Base-by-base conservation (phyloP, 306 rosid species). In the Acacia melanoxylon region DNA sequence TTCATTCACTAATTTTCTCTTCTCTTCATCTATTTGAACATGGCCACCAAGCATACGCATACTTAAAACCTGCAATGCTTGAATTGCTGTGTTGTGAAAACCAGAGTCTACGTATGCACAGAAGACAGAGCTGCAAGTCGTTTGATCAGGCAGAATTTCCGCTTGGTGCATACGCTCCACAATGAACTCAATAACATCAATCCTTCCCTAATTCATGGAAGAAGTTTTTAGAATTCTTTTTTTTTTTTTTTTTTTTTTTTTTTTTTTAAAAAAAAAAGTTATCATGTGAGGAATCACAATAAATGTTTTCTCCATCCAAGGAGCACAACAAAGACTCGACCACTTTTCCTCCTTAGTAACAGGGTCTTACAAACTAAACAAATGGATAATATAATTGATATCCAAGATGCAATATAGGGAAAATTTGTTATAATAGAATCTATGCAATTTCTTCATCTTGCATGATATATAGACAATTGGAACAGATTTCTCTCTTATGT, bases 21-120 rank as follows among this genome's bases (percentile, higher is more conserved):
- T 80, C 66, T 87, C 80, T 61, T 67, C 59, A 81, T 76, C 68
- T 29, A 78, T 45, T 70, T 84, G 82, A 19, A 80, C 89, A 68
- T 90, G 85, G 29, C 75, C 52, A 65, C 85, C 77, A 77, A 95
- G 46, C 97, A 93, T 86, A 2, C 89, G 92, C 84, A 89, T 66
- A 59, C 89, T 86, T 81, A 88, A 86, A 81, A 91, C 91, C 75
- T 89, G 94, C 82, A 91, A 83, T 81, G 94, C 94, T 86, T 91
- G 91, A 41, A 91, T 71, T 45, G 92, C 92, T 61, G 94, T 91
- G 89, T 58, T 86, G 88, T 86, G 85, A 83, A 87, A 89, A 68
- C 91, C 89, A 19, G 78, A 66, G 22, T 85, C 46, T 9, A 91
- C 91, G 80, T 91, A 91, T 13, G 94, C 87, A 71, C 88, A 88